phyloP scores from a whole-genome alignment of 352 stramenopile genomes.

The Hyaloperonospora arabidopsidis region DNA sequence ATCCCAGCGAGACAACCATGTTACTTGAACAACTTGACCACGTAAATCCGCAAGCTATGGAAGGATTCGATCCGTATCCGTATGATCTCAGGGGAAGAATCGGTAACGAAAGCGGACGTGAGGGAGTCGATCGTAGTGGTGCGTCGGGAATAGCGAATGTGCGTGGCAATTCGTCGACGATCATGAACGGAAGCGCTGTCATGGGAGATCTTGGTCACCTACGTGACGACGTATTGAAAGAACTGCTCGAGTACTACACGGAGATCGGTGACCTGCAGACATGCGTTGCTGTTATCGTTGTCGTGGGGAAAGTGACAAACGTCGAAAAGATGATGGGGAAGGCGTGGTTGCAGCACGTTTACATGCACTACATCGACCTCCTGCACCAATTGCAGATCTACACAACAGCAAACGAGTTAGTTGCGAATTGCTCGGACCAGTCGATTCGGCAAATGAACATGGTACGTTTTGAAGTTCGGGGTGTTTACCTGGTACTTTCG shows the following conservation, averaged over 20 bases:
- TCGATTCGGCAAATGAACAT: conserved; percentile 89
- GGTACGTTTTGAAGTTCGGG: conserved; percentile 31
- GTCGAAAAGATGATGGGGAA: conserved; percentile 82
- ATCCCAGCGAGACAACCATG: conserved; percentile 64
- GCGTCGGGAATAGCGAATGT: conserved; percentile 22
- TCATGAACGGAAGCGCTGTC: conserved; percentile 69
- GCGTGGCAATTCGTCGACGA: conserved; percentile 43
- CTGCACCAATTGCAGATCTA: conserved; percentile 85
- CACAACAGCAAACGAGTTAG: conserved; percentile 79
- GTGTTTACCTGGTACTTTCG: too few species aligned
- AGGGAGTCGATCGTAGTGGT: conserved; percentile 26
- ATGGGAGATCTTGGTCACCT: conserved; percentile 67
- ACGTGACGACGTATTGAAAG: conserved; percentile 69
- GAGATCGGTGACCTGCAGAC: conserved; percentile 83
- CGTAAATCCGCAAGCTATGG: conserved; percentile 82
- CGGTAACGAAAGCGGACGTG: conserved; percentile 25
- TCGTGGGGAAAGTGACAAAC: conserved; percentile 59
- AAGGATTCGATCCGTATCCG: conserved; percentile 80
- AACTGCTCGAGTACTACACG: conserved; percentile 83
- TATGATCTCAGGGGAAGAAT: conserved; percentile 40
- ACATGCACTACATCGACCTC: conserved; percentile 87
- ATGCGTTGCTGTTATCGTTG: conserved; percentile 65
- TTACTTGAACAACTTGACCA: conserved; percentile 79
- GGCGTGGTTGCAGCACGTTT: conserved; percentile 83
- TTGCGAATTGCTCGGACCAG: conserved; percentile 70